Conservation (phyloP, 2,329 filamentous ascomycete species). For the Fusarium longipes region DNA sequence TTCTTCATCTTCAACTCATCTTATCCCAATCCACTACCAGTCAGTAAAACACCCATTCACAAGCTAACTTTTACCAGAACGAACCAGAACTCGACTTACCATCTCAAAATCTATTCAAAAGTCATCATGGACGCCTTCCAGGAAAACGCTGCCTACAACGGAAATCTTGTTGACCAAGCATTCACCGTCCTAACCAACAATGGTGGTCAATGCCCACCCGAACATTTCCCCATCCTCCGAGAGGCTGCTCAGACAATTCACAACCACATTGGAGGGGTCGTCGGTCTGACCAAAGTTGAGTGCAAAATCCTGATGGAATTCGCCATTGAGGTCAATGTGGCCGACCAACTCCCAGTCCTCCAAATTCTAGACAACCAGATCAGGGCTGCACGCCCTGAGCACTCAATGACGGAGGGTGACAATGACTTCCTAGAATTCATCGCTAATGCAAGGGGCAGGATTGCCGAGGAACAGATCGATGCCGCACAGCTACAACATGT, state of each 20-base stretch:
- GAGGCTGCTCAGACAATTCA: neutral
- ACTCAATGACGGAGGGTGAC: neutral
- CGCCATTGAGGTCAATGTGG: neutral
- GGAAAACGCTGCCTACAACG: neutral
- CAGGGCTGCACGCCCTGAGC: neutral
- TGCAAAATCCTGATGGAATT: neutral
- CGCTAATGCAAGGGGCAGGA: too few species aligned
- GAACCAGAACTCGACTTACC: neutral
- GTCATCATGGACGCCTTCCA: neutral
- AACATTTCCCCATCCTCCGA: neutral
- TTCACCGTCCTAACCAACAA: neutral
- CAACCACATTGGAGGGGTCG: neutral
- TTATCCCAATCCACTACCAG: neutral
- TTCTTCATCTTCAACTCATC: neutral
- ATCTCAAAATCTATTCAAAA: too few species aligned
- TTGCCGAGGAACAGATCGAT: neutral
- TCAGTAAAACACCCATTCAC: neutral
- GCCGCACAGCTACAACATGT: neutral
- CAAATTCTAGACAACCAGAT: neutral
- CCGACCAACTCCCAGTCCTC: neutral
- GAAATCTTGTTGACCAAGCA: neutral
- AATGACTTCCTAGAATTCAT: neutral
- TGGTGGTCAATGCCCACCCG: accelerated
- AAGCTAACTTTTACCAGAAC: neutral
- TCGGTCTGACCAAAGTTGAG: neutral